Evolutionary conservation across 208 protist genomes (phyloP).

Genomic region (Trypanosoma lewisi): DNA sequence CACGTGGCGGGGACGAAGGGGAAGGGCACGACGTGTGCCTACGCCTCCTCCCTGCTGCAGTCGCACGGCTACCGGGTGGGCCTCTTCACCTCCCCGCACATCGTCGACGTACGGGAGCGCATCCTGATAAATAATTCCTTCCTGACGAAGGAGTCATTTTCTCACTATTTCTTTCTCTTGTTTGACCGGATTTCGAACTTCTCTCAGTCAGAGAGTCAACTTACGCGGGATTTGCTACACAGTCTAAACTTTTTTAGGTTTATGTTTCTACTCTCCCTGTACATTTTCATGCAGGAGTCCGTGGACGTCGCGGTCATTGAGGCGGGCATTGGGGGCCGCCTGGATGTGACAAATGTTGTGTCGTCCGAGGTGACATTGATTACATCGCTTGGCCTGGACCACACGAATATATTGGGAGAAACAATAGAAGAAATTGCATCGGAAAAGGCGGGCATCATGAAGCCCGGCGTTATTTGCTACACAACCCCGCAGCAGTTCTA

Average conservation of each 20-base stretch:
- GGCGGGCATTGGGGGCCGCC: conserved; percentile 92
- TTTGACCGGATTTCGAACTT: conserved; percentile 53
- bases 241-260: conserved; percentile 82
- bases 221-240: conserved; percentile 44
- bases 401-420: conserved; percentile 92
- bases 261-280: conserved; percentile 80
- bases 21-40: conserved; percentile 86
- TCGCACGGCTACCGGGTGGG: conserved; percentile 84
- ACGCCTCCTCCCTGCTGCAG: conserved; percentile 78
- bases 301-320: conserved; percentile 93
- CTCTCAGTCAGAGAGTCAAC: conserved; percentile 48
- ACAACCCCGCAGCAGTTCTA: conserved; percentile 69
- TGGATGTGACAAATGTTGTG: conserved; percentile 93
- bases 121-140: conserved; percentile 75
- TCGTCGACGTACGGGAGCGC: conserved; percentile 84
- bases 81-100: conserved; percentile 91
- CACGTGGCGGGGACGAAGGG: conserved; percentile 93
- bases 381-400: conserved; percentile 92
- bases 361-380: conserved; percentile 83
- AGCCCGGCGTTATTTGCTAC: conserved; percentile 70
- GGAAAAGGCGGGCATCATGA: conserved; percentile 95
- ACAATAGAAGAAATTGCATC: conserved; percentile 90
- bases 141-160: conserved; percentile 64
- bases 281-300: conserved; percentile 70
- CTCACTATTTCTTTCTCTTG: conserved; percentile 77